Base-by-base conservation (phyloP, 1,139 yeast species). In the Candida tropicalis region DNA sequence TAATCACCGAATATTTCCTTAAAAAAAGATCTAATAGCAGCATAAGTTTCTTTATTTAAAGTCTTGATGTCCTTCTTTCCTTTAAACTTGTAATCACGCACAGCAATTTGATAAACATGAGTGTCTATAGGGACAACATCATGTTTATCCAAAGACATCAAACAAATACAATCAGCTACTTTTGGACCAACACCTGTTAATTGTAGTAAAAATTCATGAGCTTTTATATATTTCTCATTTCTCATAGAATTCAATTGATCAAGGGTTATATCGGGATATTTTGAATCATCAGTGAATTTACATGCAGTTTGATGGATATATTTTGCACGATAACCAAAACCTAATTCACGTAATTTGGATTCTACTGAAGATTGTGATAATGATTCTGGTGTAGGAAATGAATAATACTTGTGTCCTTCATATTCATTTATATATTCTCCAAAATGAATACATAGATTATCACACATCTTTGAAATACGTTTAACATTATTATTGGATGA, bases 171-270 rank as follows among this genome's bases (percentile, higher is more conserved):
- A 56, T 95, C 99, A 0, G 99, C 97, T 1, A 93, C 99, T 64
- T 93, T 93, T 0, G 99, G 98, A 0, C 99, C 99, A 0, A 95
- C 97, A 0, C 99, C 99, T 3, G 79, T 74, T 50, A 87, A 83
- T 50, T 79, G 75, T 48, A 86, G 67, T 36, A 95, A 66, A 47
- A 78, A 82, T 13, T 78, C 77, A 49, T 86, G 87, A 1, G 88
- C 84, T 7, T 75, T 77, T 40, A 75, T 75, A 52, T 84, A 82
- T 3, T 76, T 63, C 25, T 59, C 53, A 0, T 55, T 45, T 26
- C 91, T 65, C 39, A 84, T 62, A 3, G 51, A 53, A 31, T 59
- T 48, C 13, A 79, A 61, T 7, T 60, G 60, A 0, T 61, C 58
- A 5, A 68, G 43, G 2, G 68, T 57, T 3, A 71, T 61, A 11